Percentiles rank a stretch among this genome's conserved stretches.
phyloP scores from a whole-genome alignment of 129 eudicot genomes.

The Ambrosia trifida region DNA sequence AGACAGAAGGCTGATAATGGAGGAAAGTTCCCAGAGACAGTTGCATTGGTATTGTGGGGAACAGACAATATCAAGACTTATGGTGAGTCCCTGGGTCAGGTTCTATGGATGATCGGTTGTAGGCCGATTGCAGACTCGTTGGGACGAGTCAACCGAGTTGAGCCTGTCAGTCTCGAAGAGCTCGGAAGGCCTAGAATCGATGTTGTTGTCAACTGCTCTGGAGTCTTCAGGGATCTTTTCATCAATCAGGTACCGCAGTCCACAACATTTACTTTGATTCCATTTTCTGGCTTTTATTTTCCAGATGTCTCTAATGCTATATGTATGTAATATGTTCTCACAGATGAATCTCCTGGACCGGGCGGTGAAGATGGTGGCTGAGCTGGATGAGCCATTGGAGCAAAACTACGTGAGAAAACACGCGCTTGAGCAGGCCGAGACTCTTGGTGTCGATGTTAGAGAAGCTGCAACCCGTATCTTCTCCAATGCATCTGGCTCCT shows the following conservation, averaged over 20 bases:
- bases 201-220: constrained; percentile 98
- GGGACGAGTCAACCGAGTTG: constrained; percentile 91
- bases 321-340: constrained; percentile 1
- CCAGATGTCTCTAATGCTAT: neutral
- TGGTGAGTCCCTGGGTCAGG: constrained; percentile 98
- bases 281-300: neutral
- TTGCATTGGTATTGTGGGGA: constrained; percentile 98
- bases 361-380: constrained; percentile 98
- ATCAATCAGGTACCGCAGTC: constrained; percentile 72
- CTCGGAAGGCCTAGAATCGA: constrained; percentile 99
- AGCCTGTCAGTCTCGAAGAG: constrained; percentile 88
- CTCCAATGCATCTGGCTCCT: constrained; percentile 97
- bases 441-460: constrained; percentile 75
- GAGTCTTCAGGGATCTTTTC: constrained; percentile 97
- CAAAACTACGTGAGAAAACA: constrained; percentile 88
- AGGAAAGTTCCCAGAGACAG: constrained; percentile 93
- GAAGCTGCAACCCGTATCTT: constrained; percentile 94
- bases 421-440: constrained; percentile 87
- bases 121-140: constrained; percentile 77
- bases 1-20: constrained; percentile 96
- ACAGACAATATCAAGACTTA: constrained; percentile 97
- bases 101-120: constrained; percentile 97
- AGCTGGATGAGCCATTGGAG: constrained; percentile 90
- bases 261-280: neutral
- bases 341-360: constrained; percentile 98